These are phyloP conservation scores for Lachancea dasiensis DNA, from an alignment of 805 yeast species.

Conservation along the genomic window DNA sequence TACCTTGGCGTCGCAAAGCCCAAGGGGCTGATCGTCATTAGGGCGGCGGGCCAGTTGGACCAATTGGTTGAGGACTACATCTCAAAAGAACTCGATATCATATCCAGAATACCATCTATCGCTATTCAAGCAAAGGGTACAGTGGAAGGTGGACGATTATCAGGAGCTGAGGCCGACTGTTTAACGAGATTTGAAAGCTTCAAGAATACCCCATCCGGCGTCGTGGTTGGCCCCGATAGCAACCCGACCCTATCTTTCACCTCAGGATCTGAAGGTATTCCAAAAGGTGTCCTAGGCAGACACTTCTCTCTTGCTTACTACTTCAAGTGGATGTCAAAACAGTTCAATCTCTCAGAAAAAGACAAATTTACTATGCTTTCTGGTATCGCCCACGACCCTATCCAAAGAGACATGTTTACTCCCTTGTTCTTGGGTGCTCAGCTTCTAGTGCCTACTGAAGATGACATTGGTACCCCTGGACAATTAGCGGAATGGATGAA, in stretches of 20 bases:
- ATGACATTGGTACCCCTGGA: constrained; percentile 98
- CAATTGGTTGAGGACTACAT: constrained; percentile 75
- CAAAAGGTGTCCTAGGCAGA: constrained; percentile 98
- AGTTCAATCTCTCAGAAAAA: constrained; percentile 66
- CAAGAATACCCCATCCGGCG: constrained; percentile 67
- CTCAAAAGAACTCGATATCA: constrained; percentile 60
- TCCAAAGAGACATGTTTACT: constrained; percentile 98
- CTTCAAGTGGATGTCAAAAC: constrained; percentile 97
- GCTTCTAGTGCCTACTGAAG: constrained; percentile 87
- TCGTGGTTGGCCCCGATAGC: constrained; percentile 93
- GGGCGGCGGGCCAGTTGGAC: constrained; percentile 82
- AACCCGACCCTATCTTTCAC: constrained; percentile 96
- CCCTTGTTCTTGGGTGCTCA: constrained; percentile 95
- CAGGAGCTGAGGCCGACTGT: constrained; percentile 39
- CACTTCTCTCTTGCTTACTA: constrained; percentile 95
- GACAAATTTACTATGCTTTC: constrained; percentile 96
- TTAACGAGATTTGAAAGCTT: constrained; percentile 42
- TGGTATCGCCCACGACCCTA: constrained; percentile 99
- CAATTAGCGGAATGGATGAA: constrained; percentile 97
- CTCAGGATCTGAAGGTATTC: constrained; percentile 96
- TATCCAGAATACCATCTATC: constrained; percentile 69
- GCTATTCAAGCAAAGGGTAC: constrained; percentile 73
- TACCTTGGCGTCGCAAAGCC: constrained; percentile 94
- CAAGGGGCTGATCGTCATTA: constrained; percentile 79
- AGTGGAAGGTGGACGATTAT: constrained; percentile 50